Percentiles rank a stretch among this genome's conserved stretches.
These are phyloP conservation scores for Chrysopogon serrulatus DNA, from an alignment of 176 grass and related monocot species.

Conservation along the genomic window DNA sequence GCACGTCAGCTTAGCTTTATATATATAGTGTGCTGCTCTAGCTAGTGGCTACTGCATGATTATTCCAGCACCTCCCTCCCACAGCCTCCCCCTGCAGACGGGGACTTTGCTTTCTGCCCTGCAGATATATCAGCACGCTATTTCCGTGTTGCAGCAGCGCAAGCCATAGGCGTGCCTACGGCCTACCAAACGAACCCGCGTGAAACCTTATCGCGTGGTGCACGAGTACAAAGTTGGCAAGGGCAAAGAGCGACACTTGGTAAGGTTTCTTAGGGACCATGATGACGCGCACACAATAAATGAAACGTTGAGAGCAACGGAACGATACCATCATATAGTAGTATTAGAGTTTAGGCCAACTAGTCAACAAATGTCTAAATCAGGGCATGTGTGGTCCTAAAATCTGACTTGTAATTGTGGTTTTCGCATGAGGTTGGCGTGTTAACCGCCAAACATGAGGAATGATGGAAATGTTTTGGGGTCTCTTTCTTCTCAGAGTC, in stretches of 20 bases:
- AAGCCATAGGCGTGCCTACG: not conserved
- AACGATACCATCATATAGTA: not conserved
- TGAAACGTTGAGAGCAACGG: not conserved
- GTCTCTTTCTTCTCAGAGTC: not conserved
- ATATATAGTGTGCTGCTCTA: not conserved
- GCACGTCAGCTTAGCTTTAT: not conserved
- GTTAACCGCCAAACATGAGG: not conserved
- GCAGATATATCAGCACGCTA: not conserved
- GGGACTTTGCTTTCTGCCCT: not conserved
- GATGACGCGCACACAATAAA: not conserved
- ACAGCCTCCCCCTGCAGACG: not conserved
- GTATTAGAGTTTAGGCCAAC: no score
- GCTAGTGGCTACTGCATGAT: not conserved
- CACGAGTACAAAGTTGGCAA: not conserved
- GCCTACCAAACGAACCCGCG: no score
- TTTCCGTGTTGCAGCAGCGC: not conserved
- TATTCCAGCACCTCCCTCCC: not conserved
- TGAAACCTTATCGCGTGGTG: not conserved
- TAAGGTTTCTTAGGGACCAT: not conserved
- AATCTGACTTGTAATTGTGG: not conserved
- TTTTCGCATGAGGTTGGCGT: not conserved
- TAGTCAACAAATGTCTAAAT: not conserved
- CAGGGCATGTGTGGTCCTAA: not conserved
- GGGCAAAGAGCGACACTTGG: not conserved
- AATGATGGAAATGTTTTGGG: not conserved